Percentiles rank a stretch among this genome's conserved stretches.
Conservation (phyloP, 73 alveolate genomes). For the Loxodes magnus region DNA sequence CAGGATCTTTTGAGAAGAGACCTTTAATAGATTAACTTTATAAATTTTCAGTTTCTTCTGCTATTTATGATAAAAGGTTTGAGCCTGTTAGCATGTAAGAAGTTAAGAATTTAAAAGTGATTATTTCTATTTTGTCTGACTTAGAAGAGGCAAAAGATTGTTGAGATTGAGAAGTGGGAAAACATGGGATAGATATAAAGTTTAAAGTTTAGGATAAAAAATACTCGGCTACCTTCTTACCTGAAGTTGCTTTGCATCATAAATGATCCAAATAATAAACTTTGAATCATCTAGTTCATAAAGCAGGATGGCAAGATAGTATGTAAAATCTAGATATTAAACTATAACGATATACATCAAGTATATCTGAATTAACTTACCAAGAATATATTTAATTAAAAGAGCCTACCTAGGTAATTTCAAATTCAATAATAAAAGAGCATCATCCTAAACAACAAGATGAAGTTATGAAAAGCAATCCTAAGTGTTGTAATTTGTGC, state of each 20-base stretch:
- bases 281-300: slow-evolving; percentile 43
- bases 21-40: slow-evolving; percentile 49
- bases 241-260: slow-evolving; percentile 88
- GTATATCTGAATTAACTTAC: too few relatives aligned
- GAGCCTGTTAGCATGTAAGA: slow-evolving; percentile 58
- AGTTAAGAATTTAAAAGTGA: slow-evolving; percentile 47
- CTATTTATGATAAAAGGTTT: slow-evolving; percentile 80
- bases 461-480: too few relatives aligned
- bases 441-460: too few relatives aligned
- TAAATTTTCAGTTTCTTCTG: slow-evolving; percentile 61
- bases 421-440: too few relatives aligned
- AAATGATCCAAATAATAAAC: slow-evolving; percentile 75
- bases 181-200: slow-evolving; percentile 86
- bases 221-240: slow-evolving; percentile 79
- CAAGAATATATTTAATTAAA: too few relatives aligned
- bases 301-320: too few relatives aligned
- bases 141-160: slow-evolving; percentile 65
- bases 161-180: slow-evolving; percentile 82
- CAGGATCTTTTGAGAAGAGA: slow-evolving; percentile 69
- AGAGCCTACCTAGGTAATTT: too few relatives aligned
- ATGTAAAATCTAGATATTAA: too few relatives aligned
- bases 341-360: too few relatives aligned
- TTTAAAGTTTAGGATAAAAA: slow-evolving; percentile 49
- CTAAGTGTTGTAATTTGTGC: too few relatives aligned
- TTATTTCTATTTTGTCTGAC: slow-evolving; percentile 65